Evolutionary conservation across 2,329 filamentous ascomycete species (phyloP), one percentile per base, ranked within the genome.

Genomic region (Periconia digitata): DNA sequence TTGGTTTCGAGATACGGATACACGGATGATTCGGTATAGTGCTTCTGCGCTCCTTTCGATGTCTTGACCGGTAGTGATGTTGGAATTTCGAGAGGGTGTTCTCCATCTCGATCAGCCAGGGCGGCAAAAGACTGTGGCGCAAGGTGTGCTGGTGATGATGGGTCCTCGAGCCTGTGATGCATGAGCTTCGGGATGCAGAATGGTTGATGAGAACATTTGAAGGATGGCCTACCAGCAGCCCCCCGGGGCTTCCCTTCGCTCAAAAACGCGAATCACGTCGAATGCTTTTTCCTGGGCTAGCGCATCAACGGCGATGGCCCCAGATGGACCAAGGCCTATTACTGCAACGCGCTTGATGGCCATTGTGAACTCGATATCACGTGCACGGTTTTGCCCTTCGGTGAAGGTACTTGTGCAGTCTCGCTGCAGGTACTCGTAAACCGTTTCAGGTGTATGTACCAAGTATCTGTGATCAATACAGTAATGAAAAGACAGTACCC

Each of bases 1-100:
- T 87, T 87, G 2, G 83, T 87, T 60, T 87, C 82, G n/a, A 87
- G 69, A 17, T 80, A 78, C 0, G 82, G 80, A 54, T 86, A 86
- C 16, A 86, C 55, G 0, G 64, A 63, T 2, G 63, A 64, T 32
- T 67, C 62, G 4, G 61, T 47, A 53, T 62, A 58, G 40, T 63
- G 56, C 2, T 50, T 48, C 20, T 58, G 56, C 5, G 46, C 42
- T 15, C 48, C 23, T 27, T 47, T 59, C 3, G 55, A 40, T n/a
- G 55, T 55, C 36, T 47, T 47, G 20, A 53, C 45, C 6, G 64
- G 64, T 1, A 67, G 49, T 1, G 47, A 48, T 8, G 54, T 18
- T 6, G 64, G 64, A 3, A 51, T 44, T 43, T 23, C 40, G 4
- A 61, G 37, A 15, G 60, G 47, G 16, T 16, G 39, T 34, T 68